These are phyloP conservation scores for Aspergillus sp. DNA, from an alignment of 2,329 filamentous ascomycete species.

Conservation along the genomic window DNA sequence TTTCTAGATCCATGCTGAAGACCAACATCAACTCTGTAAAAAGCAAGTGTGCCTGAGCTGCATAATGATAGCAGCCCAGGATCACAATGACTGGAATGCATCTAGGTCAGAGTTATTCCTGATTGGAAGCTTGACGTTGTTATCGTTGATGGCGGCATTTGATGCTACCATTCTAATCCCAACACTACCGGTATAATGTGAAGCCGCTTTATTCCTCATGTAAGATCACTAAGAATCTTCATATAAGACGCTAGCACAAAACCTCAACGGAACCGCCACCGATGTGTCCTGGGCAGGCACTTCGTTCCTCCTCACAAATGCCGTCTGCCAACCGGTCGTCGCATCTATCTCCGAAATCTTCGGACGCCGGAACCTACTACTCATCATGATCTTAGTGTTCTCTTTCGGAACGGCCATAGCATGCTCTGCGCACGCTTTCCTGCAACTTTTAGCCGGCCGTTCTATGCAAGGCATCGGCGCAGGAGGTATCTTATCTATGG, in stretches of 20 bases:
- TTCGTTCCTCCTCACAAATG: constrained; percentile 40
- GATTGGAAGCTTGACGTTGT: too few species aligned
- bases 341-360: constrained; percentile 44
- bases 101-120: too few species aligned
- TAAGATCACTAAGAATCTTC: neutral
- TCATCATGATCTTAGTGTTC: constrained; percentile 38
- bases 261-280: constrained; percentile 29
- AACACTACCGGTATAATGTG: constrained; percentile 14
- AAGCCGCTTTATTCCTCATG: too few species aligned
- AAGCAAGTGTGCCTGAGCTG: too few species aligned
- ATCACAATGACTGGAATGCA: too few species aligned
- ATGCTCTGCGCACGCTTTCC: constrained; percentile 37
- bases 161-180: constrained; percentile 20
- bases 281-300: constrained; percentile 48
- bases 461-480: constrained; percentile 41
- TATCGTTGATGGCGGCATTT: constrained; percentile 17
- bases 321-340: constrained; percentile 46
- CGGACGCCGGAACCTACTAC: constrained; percentile 38
- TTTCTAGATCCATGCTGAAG: too few species aligned
- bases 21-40: too few species aligned
- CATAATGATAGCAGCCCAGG: too few species aligned
- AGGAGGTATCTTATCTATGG: constrained; percentile 39
- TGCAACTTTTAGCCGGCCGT: constrained; percentile 41
- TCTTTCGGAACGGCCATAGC: constrained; percentile 40
- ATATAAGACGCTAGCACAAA: constrained; percentile 25